These are phyloP conservation scores for Theobroma cacao DNA, from an alignment of 345 rosid species.

Conservation along the genomic window DNA sequence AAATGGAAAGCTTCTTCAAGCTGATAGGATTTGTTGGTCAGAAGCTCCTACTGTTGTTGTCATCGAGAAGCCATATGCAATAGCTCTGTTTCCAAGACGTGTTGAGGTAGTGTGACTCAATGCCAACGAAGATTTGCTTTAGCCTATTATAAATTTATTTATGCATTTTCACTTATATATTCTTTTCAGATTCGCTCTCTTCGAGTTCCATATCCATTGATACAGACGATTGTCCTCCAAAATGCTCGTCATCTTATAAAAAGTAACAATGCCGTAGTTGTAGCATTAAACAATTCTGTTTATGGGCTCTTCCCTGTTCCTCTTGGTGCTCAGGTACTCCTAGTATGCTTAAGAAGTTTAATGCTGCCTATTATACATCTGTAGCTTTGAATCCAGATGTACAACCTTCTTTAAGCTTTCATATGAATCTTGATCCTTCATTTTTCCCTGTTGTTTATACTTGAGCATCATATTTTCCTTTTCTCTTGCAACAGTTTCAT, in stretches of 20 bases:
- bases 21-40: constrained; percentile 94
- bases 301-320: constrained; percentile 92
- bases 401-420: too few relatives aligned
- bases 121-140: neutral
- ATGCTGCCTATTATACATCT: too few relatives aligned
- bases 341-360: constrained; percentile 7
- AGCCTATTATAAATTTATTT: constrained; percentile 13
- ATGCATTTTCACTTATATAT: constrained; percentile 15
- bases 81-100: constrained; percentile 84
- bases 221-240: constrained; percentile 87
- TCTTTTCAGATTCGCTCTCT: constrained; percentile 83
- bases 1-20: constrained; percentile 92
- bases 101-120: constrained; percentile 63
- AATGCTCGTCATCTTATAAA: constrained; percentile 69
- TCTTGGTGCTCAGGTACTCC: constrained; percentile 94
- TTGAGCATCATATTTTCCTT: neutral
- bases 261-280: constrained; percentile 72
- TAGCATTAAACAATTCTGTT: constrained; percentile 72
- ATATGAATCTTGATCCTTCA: neutral
- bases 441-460: neutral
- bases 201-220: constrained; percentile 86
- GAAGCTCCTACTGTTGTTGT: constrained; percentile 84
- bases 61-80: constrained; percentile 83
- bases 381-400: too few relatives aligned
- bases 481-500: neutral